Base-by-base conservation (phyloP, 305 asterid species). In the Andrographis paniculata region DNA sequence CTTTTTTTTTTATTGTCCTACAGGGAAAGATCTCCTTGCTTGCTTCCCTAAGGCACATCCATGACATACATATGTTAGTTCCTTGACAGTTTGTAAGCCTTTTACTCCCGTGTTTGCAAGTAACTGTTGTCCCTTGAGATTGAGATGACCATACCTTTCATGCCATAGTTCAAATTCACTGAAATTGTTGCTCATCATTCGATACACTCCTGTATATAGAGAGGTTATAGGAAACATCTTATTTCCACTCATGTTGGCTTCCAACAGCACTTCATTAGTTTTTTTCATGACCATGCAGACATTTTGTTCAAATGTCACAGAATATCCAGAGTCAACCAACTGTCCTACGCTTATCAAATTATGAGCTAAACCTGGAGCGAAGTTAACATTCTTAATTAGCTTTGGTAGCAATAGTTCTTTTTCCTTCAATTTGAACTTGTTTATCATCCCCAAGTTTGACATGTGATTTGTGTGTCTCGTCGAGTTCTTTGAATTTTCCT, bases 391-490 rank as follows among this genome's bases (percentile, higher is more conserved):
- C 12, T 33, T 33, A 33, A 33, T 11, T 6, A 33, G n/a, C n/a
- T 2, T 13, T 33, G 8, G 39, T 2, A 5, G 0, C 27, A 0
- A 45, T 8, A 16, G 14, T 27, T 14, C 60, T 55, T 16, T 44
- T 45, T 8, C 50, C 50, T 21, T 58, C 45, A 19, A 41, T 33
- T 16, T 58, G 19, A 2, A 58, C 14, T 4, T 57, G 15, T 18
- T 60, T 36, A 5, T 52, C 14, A 60, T 52, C 37, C 1, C 49
- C 43, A 15, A 60, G 65, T 13, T 14, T 20, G 20, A 12, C 38
- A 6, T 33, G 38, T n/a, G 38, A 33, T 33, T 33, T 33, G n/a
- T 6, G 8, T 6, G 2, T 5, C 42, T 43, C 48, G 45, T 36
- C 53, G 12, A 36, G 18, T 1, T 43, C 43, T 22, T 33, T 51